Evolutionary conservation across 2,329 filamentous ascomycete species (phyloP).

Genomic region (Neoascochyta sp.): DNA sequence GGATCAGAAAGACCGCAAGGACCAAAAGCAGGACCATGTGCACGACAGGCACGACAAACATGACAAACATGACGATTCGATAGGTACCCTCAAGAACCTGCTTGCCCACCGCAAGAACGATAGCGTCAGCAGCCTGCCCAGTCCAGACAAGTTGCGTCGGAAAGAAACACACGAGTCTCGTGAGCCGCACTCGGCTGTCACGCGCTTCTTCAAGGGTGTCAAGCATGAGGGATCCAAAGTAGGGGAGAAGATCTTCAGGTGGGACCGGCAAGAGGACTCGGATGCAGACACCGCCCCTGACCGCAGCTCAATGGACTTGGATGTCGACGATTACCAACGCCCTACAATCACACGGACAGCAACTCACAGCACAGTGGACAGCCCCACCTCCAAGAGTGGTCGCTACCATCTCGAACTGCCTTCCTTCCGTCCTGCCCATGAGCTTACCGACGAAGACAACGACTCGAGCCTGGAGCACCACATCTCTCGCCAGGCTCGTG

Average conservation of each 20-base stretch:
- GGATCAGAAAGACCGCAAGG: slow-evolving; percentile 25
- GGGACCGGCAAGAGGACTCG: slow-evolving; percentile 48
- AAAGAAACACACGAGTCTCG: slow-evolving; percentile 41
- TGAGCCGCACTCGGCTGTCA: slow-evolving; percentile 54
- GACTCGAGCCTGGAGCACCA: slow-evolving; percentile 32
- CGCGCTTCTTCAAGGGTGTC: slow-evolving; percentile 75
- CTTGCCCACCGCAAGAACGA: slow-evolving; percentile 38
- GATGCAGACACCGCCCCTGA: slow-evolving; percentile 47
- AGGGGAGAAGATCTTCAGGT: slow-evolving; percentile 58
- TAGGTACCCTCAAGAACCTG: slow-evolving; percentile 31
- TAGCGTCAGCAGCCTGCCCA: slow-evolving; percentile 34
- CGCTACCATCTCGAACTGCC: slow-evolving; percentile 35
- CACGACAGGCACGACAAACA: slow-evolving; percentile 28
- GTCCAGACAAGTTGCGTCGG: slow-evolving; percentile 24
- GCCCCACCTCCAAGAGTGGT: slow-evolving; percentile 19
- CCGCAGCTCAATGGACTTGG: slow-evolving; percentile 41
- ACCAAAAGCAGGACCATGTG: slow-evolving; percentile 32
- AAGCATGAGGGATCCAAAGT: slow-evolving; percentile 61
- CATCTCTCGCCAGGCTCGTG: slow-evolving; percentile 43
- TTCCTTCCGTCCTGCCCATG: slow-evolving; percentile 30
- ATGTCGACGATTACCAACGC: slow-evolving; percentile 21
- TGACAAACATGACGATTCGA: slow-evolving; percentile 30
- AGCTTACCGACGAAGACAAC: slow-evolving; percentile 27
- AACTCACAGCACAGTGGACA: slow-evolving; percentile 23
- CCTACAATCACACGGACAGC: slow-evolving; percentile 32